Conservation (phyloP, 1,139 yeast species). For the Protomyces lactucae-debilis region DNA sequence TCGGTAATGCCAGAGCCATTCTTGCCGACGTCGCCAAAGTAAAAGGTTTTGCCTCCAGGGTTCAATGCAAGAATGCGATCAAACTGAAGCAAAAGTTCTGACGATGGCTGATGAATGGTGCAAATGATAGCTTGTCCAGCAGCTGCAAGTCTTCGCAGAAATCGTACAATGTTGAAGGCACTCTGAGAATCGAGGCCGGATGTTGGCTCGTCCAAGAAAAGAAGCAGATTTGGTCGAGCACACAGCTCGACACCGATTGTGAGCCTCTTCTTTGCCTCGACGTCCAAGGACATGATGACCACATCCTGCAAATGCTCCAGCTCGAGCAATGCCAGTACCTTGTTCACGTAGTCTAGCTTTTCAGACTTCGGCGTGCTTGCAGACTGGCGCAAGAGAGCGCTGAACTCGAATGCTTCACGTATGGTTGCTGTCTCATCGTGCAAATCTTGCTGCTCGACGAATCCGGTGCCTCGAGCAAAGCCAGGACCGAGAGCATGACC, state of each 20-base stretch:
- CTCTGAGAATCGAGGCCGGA: constrained; percentile 90
- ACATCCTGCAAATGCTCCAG: constrained; percentile 75
- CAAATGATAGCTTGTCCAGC: constrained; percentile 80
- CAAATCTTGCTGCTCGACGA: constrained; percentile 77
- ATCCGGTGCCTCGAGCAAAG: constrained; percentile 77
- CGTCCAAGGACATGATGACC: constrained; percentile 75
- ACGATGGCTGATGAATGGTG: constrained; percentile 81
- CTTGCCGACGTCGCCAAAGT: constrained; percentile 72
- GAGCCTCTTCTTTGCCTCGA: constrained; percentile 78
- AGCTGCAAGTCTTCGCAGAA: constrained; percentile 67
- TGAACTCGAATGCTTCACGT: constrained; percentile 67
- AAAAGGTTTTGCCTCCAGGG: constrained; percentile 71
- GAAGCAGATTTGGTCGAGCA: constrained; percentile 73
- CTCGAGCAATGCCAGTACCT: constrained; percentile 61
- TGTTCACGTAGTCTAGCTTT: constrained; percentile 66
- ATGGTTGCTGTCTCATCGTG: constrained; percentile 70
- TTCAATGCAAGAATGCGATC: constrained; percentile 69
- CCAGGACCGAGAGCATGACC: constrained; percentile 63
- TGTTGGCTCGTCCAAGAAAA: constrained; percentile 87
- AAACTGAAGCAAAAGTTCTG: constrained; percentile 67
- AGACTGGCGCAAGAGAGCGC: constrained; percentile 73
- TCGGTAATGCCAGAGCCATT: constrained; percentile 56
- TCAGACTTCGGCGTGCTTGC: constrained; percentile 50
- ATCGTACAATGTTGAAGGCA: constrained; percentile 77
- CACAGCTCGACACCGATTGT: constrained; percentile 84